Evolutionary conservation across 1,284 basidiomycete species (phyloP).

Genomic region (Cryptococcus maquisensis): DNA sequence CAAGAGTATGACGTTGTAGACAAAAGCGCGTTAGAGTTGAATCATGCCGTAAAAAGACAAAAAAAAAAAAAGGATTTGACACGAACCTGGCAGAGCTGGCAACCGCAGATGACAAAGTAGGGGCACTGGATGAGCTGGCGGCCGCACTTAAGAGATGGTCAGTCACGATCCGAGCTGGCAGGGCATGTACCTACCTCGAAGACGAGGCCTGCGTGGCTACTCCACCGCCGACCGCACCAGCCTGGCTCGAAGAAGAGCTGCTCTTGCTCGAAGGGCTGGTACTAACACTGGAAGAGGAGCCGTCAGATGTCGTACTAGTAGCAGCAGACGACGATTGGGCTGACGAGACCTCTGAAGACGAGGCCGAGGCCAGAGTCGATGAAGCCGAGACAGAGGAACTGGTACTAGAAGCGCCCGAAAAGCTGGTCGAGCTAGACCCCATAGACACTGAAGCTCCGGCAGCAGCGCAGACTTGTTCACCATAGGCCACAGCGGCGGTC

Average conservation of each 20-base stretch:
- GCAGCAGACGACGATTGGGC: constrained; percentile 10
- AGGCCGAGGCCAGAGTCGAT: constrained; percentile 13
- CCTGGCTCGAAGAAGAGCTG: background rate
- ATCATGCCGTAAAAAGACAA: too few species aligned
- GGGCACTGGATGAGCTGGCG: too few species aligned
- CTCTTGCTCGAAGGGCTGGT: background rate
- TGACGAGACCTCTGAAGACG: constrained; percentile 19
- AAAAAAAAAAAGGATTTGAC: too few species aligned
- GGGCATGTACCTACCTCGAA: background rate
- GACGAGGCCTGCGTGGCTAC: background rate
- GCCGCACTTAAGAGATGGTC: too few species aligned
- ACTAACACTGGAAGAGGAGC: background rate
- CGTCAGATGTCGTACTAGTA: background rate
- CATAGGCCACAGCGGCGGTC: constrained; percentile 9
- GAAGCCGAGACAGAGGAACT: constrained; percentile 11
- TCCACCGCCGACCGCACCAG: background rate
- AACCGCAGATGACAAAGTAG: too few species aligned
- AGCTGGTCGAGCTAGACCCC: constrained; percentile 3
- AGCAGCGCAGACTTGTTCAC: constrained; percentile 13
- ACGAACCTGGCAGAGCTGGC: too few species aligned
- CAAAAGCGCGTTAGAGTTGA: too few species aligned
- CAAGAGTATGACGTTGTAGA: too few species aligned
- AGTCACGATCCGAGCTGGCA: too few species aligned
- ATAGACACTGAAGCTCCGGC: constrained; percentile 5
- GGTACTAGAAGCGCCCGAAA: background rate